Base-by-base conservation (phyloP, 1,284 basidiomycete genomes). In the Leccinum holopus region DNA sequence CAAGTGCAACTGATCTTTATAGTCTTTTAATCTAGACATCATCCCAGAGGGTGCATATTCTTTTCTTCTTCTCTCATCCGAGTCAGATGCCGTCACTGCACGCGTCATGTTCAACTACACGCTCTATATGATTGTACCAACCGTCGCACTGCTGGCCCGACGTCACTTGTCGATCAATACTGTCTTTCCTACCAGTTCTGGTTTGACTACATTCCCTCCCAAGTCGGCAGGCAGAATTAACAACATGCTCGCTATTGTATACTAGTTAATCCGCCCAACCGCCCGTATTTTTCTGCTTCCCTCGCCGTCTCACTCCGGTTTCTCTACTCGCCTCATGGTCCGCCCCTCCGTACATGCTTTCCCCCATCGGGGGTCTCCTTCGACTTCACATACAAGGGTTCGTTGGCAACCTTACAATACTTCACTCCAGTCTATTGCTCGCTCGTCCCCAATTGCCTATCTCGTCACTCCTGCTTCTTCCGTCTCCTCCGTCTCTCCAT, bases 361-460 rank as follows among this genome's bases (percentile, higher is more conserved):
- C 63, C 81, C 87, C 78, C 87, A 89, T 73, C 79, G 88, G 78
- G 87, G 86, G 53, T 84, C 85, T 57, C 83, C 85, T 12, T 82
- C 87, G 62, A 66, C 73, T 0, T 63, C 75, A 30, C 73, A 75
- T 57, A 58, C 72, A 47, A 78, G 86, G 74, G 79, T 85, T 70
- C 86, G 88, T 69, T 91, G 89, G 88, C 89, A 91, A 76, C 88
- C 89, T 65, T 91, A 91, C 75, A 73, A 77, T 66, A 66, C 76
- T 72, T 66, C 71, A 5, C 14, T 66, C 52, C 68, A 69, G 21
- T 61, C 74, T 54, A 47, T 77, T 57, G 76, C 79, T 67, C 78
- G 77, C 69, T 81, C 84, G 47, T 78, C 82, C 58, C 76, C 82
- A 37, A 68, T 78, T 64, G 18, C 78, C 54, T 83, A 82, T 78